Evolutionary conservation across 768 basidiomycete genomes (phyloP).

Genomic region (Boletales sp.): DNA sequence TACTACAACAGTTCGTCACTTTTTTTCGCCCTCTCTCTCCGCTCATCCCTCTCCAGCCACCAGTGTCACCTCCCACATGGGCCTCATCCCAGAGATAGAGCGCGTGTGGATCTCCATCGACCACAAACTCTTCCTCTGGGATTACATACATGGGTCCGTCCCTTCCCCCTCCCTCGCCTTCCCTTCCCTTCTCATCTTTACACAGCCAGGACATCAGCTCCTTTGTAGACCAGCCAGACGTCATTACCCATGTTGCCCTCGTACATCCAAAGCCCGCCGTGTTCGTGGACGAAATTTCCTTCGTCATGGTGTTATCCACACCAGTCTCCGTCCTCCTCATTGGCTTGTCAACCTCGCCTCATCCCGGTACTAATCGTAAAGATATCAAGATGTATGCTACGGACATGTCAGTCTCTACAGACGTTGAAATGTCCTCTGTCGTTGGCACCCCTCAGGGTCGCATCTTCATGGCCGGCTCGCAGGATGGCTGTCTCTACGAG

Average conservation of each 20-base stretch:
- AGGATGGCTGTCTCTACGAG: slow-evolving; percentile 89
- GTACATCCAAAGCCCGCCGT: slow-evolving; percentile 82
- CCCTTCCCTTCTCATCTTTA: slow-evolving; percentile 4
- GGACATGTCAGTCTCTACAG: slow-evolving; percentile 73
- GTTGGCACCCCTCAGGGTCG: slow-evolving; percentile 76
- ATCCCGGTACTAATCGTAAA: slow-evolving; percentile 47
- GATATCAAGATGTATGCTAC: slow-evolving; percentile 90
- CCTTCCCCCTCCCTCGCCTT: neutral
- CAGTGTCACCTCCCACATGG: slow-evolving; percentile 78
- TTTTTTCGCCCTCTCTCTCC: neutral
- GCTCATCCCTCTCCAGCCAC: slow-evolving; percentile 43
- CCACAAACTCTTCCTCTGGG: slow-evolving; percentile 93
- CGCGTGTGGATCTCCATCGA: slow-evolving; percentile 95
- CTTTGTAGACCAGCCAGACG: slow-evolving; percentile 88
- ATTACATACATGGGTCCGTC: slow-evolving; percentile 88
- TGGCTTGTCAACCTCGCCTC: slow-evolving; percentile 59
- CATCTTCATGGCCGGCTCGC: slow-evolving; percentile 85
- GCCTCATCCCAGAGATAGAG: slow-evolving; percentile 88
- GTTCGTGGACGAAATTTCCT: slow-evolving; percentile 90
- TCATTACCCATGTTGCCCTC: slow-evolving; percentile 84
- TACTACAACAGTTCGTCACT: slow-evolving; percentile 64
- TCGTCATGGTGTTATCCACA: slow-evolving; percentile 87
- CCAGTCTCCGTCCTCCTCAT: slow-evolving; percentile 79
- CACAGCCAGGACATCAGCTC: slow-evolving; percentile 83
- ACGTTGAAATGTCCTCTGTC: slow-evolving; percentile 84